Conservation (phyloP, 2,329 filamentous ascomycete genomes). For the Curvularia hawaiiensis region DNA sequence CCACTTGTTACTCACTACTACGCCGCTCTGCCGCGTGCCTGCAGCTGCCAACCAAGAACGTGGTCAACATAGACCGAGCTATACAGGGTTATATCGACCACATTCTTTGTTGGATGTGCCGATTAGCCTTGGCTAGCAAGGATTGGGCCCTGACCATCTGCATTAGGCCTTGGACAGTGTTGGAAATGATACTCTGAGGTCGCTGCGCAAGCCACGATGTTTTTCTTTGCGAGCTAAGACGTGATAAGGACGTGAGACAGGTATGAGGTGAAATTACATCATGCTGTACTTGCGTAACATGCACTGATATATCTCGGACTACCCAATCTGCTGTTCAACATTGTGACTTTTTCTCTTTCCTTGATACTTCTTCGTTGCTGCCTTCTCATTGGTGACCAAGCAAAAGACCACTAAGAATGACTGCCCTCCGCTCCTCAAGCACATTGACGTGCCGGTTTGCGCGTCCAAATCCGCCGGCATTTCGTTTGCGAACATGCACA, state of each 20-base stretch:
- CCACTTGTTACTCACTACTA: neutral
- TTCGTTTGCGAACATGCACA: slow-evolving; percentile 10
- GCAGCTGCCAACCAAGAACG: neutral
- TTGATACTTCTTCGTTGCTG: neutral
- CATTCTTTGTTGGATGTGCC: neutral
- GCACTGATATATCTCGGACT: neutral
- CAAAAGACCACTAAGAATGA: slow-evolving; percentile 6
- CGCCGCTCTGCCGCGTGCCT: neutral
- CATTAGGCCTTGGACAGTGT: neutral
- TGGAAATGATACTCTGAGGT: neutral
- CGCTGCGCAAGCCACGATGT: slow-evolving; percentile 13
- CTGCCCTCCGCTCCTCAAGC: slow-evolving; percentile 17
- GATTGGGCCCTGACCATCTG: neutral
- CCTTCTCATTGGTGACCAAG: neutral
- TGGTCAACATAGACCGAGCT: neutral
- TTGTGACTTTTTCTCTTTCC: neutral
- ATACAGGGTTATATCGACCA: neutral
- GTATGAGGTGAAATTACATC: slow-evolving; percentile 15
- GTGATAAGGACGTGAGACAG: slow-evolving; percentile 7
- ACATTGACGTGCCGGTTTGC: slow-evolving; percentile 14
- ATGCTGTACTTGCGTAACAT: slow-evolving; percentile 8
- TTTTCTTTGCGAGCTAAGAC: slow-evolving; percentile 10
- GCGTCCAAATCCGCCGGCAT: slow-evolving; percentile 7
- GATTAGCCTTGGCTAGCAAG: neutral
- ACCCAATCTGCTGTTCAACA: neutral